Percentiles rank a stretch among this genome's conserved stretches.
Conservation (phyloP, 1,284 basidiomycete species). For the Sporisorium graminicola region DNA sequence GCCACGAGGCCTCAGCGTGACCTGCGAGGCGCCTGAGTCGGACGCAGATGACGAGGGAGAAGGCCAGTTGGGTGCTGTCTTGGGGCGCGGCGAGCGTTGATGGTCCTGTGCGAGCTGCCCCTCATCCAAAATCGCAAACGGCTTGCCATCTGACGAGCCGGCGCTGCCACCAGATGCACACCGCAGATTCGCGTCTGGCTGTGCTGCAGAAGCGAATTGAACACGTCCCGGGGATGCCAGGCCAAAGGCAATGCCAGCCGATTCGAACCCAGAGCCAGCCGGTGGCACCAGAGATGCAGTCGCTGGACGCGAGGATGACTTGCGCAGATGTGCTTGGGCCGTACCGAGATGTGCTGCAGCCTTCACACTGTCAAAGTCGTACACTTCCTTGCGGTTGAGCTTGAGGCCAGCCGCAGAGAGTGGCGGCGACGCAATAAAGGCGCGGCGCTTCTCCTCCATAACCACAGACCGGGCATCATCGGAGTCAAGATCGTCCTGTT, state of each 20-base stretch:
- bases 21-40: conserved; percentile 20
- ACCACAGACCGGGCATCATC: conserved; percentile 12
- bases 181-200: conserved; percentile 4
- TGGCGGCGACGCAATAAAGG: conserved; percentile 39
- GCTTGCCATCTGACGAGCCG: not conserved
- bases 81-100: conserved; percentile 24
- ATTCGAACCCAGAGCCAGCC: not conserved
- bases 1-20: conserved; percentile 22
- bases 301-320: conserved; percentile 12
- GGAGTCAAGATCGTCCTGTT: conserved; percentile 11
- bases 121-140: conserved; percentile 8
- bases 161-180: not conserved
- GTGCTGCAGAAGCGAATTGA: not conserved
- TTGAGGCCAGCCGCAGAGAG: conserved; percentile 28
- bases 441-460: conserved; percentile 39
- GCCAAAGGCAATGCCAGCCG: not conserved
- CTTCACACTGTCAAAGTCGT: conserved; percentile 48
- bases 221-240: not conserved
- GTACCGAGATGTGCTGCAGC: conserved; percentile 35
- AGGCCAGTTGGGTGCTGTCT: conserved; percentile 39
- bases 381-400: conserved; percentile 37
- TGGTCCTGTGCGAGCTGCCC: conserved; percentile 7
- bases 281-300: conserved; percentile 24
- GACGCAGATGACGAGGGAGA: conserved; percentile 35
- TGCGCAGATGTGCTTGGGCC: conserved; percentile 1